Evolutionary conservation across 345 rosid genomes (phyloP).

Genomic region (Corymbia maculata): DNA sequence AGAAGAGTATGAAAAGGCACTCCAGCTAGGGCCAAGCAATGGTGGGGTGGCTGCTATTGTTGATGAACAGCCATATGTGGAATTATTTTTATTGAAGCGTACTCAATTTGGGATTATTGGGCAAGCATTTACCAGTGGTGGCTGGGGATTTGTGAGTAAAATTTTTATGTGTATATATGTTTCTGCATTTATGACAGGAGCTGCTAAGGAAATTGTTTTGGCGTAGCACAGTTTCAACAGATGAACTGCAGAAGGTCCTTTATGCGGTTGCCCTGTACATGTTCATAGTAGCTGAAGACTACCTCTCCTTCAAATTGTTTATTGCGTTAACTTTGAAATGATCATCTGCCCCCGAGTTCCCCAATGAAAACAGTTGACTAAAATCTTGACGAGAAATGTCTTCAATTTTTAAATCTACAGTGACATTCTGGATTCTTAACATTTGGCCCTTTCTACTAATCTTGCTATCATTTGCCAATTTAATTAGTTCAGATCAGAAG

Average conservation of each 20-base stretch:
- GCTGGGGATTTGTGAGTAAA: conserved; percentile 95
- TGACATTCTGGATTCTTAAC: not conserved
- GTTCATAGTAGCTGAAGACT: not conserved
- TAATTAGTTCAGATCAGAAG: not conserved
- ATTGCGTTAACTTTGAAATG: not conserved
- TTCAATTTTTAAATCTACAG: not conserved
- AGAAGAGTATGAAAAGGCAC: conserved; percentile 56
- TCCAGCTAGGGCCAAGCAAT: conserved; percentile 46
- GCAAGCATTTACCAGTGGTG: conserved; percentile 60
- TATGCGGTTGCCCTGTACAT: not conserved
- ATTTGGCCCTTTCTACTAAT: not conserved
- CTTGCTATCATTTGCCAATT: not conserved
- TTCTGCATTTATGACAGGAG: not conserved
- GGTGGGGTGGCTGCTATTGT: conserved; percentile 90
- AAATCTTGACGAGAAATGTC: not conserved
- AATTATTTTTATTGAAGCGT: conserved; percentile 46
- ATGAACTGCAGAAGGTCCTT: not conserved
- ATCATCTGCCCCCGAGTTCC: not conserved
- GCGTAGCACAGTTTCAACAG: not conserved
- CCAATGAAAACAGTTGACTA: not conserved
- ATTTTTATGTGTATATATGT: not conserved
- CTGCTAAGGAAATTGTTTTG: not conserved
- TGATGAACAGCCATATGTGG: conserved; percentile 76
- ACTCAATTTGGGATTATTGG: conserved; percentile 64
- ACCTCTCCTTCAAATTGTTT: not conserved